phyloP scores from a whole-genome alignment of 306 rosid genomes.

The Vigna angularis region DNA sequence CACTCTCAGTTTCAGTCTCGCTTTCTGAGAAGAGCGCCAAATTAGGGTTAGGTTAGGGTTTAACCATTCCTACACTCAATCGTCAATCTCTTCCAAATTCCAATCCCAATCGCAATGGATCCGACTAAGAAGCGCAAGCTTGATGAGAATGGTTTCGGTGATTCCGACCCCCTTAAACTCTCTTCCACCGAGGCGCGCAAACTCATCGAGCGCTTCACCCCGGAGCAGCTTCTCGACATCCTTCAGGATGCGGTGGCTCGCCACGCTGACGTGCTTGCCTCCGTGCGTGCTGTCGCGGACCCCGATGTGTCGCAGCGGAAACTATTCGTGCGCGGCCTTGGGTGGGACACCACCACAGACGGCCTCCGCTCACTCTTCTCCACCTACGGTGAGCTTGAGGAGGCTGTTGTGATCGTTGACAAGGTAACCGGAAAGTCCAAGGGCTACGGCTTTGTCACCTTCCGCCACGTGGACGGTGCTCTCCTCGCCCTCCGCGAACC shows the following conservation, averaged over 20 bases:
- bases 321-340: conserved; percentile 94
- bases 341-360: conserved; percentile 95
- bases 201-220: conserved; percentile 75
- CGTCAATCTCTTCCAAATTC: neutral
- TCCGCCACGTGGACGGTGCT: conserved; percentile 87
- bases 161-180: conserved; percentile 49
- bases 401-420: conserved; percentile 87
- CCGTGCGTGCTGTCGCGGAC: conserved; percentile 76
- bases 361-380: conserved; percentile 90
- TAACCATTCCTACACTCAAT: conserved; percentile 1
- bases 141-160: conserved; percentile 77
- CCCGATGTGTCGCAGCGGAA: conserved; percentile 85
- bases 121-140: conserved; percentile 83
- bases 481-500: conserved; percentile 90
- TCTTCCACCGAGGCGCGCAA: conserved; percentile 76
- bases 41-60: conserved; percentile 64
- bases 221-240: conserved; percentile 77
- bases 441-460: conserved; percentile 93
- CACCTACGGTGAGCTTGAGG: conserved; percentile 90
- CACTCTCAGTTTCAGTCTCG: neutral
- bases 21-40: neutral
- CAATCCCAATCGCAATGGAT: conserved; percentile 58
- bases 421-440: conserved; percentile 84
- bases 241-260: conserved; percentile 75
- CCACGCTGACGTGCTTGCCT: conserved; percentile 78